Evolutionary conservation across 345 rosid species (phyloP).

Genomic region (Eutrema japonicum): DNA sequence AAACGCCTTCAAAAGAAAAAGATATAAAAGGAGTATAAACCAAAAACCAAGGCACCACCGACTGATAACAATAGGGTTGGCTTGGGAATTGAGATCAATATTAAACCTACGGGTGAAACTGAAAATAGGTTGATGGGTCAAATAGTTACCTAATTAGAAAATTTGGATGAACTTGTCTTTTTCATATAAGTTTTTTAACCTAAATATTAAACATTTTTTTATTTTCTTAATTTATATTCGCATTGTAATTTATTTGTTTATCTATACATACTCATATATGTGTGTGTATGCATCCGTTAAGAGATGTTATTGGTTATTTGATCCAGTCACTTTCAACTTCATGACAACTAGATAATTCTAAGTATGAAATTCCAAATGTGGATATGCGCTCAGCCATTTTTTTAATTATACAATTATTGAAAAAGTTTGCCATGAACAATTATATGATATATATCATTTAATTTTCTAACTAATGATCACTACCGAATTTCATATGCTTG

Average conservation of each 20-base stretch:
- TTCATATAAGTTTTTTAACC: slow-evolving; percentile 10
- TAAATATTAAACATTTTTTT: not conserved
- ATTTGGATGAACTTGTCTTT: not conserved
- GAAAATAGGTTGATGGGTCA: no score
- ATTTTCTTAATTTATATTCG: not conserved
- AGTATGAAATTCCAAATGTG: slow-evolving; percentile 15
- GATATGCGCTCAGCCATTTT: not conserved
- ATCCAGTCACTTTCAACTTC: slow-evolving; percentile 21
- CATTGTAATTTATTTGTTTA: not conserved
- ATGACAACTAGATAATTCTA: slow-evolving; percentile 19
- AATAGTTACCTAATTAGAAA: not conserved
- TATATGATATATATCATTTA: not conserved
- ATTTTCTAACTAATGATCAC: not conserved
- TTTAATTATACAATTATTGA: not conserved
- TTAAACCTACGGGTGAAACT: no score
- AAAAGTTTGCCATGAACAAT: not conserved
- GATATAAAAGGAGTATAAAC: no score
- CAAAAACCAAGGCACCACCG: no score
- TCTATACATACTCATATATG: not conserved
- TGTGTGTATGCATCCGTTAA: slow-evolving; percentile 1
- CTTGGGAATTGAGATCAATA: no score
- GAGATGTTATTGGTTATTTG: slow-evolving; percentile 18
- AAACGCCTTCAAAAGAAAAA: no score
- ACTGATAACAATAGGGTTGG: no score
- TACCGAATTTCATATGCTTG: not conserved